Percentiles rank a stretch among this genome's conserved stretches.
Conservation (phyloP, 1,284 basidiomycete genomes). For the Naganishia albida region DNA sequence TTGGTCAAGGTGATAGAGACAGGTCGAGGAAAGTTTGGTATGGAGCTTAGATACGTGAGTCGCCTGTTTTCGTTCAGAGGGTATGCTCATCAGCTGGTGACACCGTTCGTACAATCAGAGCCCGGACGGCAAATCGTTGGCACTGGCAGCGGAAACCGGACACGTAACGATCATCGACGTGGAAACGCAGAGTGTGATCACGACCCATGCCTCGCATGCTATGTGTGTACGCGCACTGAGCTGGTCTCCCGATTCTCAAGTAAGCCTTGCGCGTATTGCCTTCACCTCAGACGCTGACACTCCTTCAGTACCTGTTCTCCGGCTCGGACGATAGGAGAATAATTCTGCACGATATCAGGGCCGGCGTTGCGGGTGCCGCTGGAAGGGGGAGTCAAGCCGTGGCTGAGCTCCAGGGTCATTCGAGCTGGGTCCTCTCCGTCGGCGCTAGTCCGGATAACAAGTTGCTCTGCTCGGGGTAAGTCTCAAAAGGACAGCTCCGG, state of each 20-base stretch:
- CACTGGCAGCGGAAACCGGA: slow-evolving; percentile 74
- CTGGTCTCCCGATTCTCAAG: slow-evolving; percentile 78
- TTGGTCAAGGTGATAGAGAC: slow-evolving; percentile 58
- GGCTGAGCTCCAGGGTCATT: slow-evolving; percentile 76
- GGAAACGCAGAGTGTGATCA: slow-evolving; percentile 63
- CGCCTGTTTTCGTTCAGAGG: slow-evolving; percentile 56
- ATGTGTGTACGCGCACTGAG: slow-evolving; percentile 77
- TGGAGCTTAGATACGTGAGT: slow-evolving; percentile 74
- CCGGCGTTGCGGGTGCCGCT: slow-evolving; percentile 41
- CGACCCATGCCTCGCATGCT: slow-evolving; percentile 78
- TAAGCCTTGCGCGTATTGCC: slow-evolving; percentile 40
- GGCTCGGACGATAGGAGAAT: slow-evolving; percentile 86
- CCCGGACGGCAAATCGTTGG: slow-evolving; percentile 75
- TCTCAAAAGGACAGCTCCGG: slow-evolving; percentile 28
- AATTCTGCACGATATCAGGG: slow-evolving; percentile 75
- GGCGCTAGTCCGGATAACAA: slow-evolving; percentile 76
- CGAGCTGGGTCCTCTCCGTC: slow-evolving; percentile 78
- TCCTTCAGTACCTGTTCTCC: slow-evolving; percentile 70
- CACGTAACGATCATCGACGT: slow-evolving; percentile 79
- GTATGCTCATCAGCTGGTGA: slow-evolving; percentile 71
- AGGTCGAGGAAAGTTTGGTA: slow-evolving; percentile 76
- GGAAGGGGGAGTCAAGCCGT: slow-evolving; percentile 70
- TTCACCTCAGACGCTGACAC: neutral
- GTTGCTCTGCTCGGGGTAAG: slow-evolving; percentile 75
- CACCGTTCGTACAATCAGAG: slow-evolving; percentile 59